These are phyloP conservation scores for Spathaspora arborariae DNA, from an alignment of 805 yeast genomes.

Conservation along the genomic window DNA sequence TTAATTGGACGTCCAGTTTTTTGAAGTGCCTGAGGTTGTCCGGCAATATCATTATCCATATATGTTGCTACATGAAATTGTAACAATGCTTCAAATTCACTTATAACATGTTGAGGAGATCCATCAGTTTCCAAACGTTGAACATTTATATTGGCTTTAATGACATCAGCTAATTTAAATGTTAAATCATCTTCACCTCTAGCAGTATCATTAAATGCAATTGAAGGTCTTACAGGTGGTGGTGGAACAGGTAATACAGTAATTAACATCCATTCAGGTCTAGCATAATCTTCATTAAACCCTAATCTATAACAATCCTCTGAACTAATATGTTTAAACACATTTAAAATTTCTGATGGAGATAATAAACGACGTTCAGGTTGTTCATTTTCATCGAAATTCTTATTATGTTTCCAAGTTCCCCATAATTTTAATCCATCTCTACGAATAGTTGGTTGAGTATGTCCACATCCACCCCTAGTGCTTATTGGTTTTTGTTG, in stretches of 20 bases:
- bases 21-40: constrained; percentile 98
- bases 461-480: constrained; percentile 98
- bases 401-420: constrained; percentile 91
- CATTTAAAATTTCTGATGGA: constrained; percentile 86
- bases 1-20: constrained; percentile 98
- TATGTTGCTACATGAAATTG: constrained; percentile 99
- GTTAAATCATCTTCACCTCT: constrained; percentile 99
- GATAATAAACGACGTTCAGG: constrained; percentile 88
- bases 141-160: constrained; percentile 96
- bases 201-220: constrained; percentile 96
- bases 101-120: constrained; percentile 96
- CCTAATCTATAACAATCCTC: constrained; percentile 83
- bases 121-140: constrained; percentile 97
- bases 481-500: not conserved
- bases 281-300: constrained; percentile 90
- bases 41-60: constrained; percentile 99
- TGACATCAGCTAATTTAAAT: constrained; percentile 91
- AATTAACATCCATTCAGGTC: constrained; percentile 98
- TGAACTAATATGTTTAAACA: constrained; percentile 84
- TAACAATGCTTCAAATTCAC: constrained; percentile 90
- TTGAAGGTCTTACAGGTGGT: constrained; percentile 98
- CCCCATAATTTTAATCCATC: constrained; percentile 97
- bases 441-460: constrained; percentile 92
- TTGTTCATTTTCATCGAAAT: constrained; percentile 78
- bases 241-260: constrained; percentile 99